Base-by-base conservation (phyloP, 2,329 filamentous ascomycete genomes). In the Fusarium mangiferae region DNA sequence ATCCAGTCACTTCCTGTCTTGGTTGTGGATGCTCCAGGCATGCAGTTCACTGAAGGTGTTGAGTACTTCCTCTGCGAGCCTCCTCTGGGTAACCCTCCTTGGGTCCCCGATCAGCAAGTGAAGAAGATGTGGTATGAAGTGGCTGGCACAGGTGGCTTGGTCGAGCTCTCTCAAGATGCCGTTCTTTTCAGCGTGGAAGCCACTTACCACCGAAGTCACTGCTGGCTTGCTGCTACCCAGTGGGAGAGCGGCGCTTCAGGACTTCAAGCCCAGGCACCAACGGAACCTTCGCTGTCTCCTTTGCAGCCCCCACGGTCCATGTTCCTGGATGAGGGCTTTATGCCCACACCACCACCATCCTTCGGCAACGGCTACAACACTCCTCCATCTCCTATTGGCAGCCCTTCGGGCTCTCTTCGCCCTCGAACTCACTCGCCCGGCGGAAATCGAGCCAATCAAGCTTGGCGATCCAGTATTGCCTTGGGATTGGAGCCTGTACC, bases 51-150 rank as follows among this genome's bases (percentile, higher is more conserved):
- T 0, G 89, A 94, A 57, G 91, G 89, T 4, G 92, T 94, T 6
- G 94, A 96, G 80, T 94, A 96, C 82, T 96, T 96, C 84, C 85
- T 96, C 35, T 95, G 93, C 81, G 88, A 94, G 79, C 90, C 93
- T 8, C 91, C 93, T 0, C 89, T 93, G 78, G 92, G 91, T 24
- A 91, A 91, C 62, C 86, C 90, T 0, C 93, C 94, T 1, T 96
- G 94, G 94, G 86, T 91, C 62, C 92, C 92, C 60, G 89, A 89
- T 42, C 85, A 87, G 39, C 85, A 90, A 54, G 88, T 92, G 20
- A 88, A 89, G 75, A 91, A 90, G 83, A 90, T 90, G 77, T 94
- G 92, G 92, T 94, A 93, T 81, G 90, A 92, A 73, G 90, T 93
- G 10, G 91, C 93, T 6, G 94, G 92, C 24, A 87, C 87, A 38